These are phyloP conservation scores for Tephrocybe rancida DNA, from an alignment of 768 basidiomycete genomes.

Conservation along the genomic window DNA sequence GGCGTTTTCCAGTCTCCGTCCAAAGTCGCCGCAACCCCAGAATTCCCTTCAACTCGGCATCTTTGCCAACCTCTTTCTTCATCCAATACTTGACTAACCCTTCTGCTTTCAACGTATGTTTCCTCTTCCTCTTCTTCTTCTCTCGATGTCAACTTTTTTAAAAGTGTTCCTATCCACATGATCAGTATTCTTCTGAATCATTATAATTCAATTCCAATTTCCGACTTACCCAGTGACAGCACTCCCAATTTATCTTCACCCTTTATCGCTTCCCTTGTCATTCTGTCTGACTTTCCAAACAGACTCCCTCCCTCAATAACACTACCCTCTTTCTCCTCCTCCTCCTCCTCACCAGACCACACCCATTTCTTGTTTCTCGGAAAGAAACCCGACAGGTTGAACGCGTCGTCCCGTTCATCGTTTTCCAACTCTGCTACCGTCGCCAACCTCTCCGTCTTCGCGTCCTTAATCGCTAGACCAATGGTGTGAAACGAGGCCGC, in stretches of 20 bases:
- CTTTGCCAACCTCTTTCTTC: slow-evolving; percentile 37
- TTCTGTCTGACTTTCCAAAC: slow-evolving; percentile 27
- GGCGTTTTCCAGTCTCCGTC: slow-evolving; percentile 3
- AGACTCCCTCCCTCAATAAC: slow-evolving; percentile 17
- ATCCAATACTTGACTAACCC: slow-evolving; percentile 32
- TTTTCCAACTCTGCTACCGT: not conserved
- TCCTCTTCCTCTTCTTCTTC: slow-evolving; percentile 38
- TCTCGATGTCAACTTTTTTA: not conserved
- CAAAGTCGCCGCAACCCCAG: not conserved
- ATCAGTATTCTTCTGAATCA: no score
- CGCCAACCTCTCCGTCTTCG: not conserved
- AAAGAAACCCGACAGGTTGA: slow-evolving; percentile 52
- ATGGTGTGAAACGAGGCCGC: slow-evolving; percentile 23
- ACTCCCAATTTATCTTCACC: slow-evolving; percentile 55
- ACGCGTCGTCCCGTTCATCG: slow-evolving; percentile 39
- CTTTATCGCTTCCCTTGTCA: slow-evolving; percentile 35
- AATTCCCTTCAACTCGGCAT: slow-evolving; percentile 20
- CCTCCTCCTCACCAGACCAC: slow-evolving; percentile 40
- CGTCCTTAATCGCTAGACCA: slow-evolving; percentile 11
- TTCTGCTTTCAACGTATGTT: slow-evolving; percentile 27
- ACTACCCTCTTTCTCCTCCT: no score
- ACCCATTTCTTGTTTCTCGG: slow-evolving; percentile 42
- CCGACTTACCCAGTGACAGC: slow-evolving; percentile 46
- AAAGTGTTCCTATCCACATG: slow-evolving; percentile 10
- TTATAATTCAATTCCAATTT: no score